Conservation (phyloP, 495 filamentous ascomycete genomes). For the Podospora sp. region DNA sequence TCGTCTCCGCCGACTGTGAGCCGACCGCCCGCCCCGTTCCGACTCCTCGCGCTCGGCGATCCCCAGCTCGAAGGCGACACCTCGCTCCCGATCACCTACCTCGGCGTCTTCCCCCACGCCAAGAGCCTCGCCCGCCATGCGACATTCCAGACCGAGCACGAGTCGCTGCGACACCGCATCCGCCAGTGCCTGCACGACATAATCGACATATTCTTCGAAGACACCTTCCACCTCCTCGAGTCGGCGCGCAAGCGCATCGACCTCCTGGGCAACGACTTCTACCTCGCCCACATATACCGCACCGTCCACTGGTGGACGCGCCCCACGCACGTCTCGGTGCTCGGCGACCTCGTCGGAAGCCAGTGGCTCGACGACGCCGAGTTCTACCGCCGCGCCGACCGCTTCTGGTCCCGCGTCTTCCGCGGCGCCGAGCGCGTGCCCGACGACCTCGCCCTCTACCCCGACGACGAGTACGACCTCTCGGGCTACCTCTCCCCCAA, state of each 20-base stretch:
- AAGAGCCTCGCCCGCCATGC: constrained; percentile 54
- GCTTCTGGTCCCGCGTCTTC: constrained; percentile 87
- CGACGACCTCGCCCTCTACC: constrained; percentile 58
- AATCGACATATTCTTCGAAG: constrained; percentile 57
- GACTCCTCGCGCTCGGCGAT: constrained; percentile 88
- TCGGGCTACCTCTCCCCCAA: constrained; percentile 50
- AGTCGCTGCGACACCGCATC: constrained; percentile 48
- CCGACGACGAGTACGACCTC: constrained; percentile 53
- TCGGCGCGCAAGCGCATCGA: constrained; percentile 78
- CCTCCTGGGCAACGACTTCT: constrained; percentile 90
- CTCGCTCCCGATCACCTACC: constrained; percentile 65
- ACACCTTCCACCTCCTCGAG: constrained; percentile 64
- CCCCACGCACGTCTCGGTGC: constrained; percentile 85
- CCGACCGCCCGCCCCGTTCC: constrained; percentile 66
- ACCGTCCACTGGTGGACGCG: constrained; percentile 75
- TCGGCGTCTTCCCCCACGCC: constrained; percentile 62
- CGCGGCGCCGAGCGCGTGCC: constrained; percentile 65
- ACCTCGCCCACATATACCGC: constrained; percentile 92
- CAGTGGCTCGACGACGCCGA: constrained; percentile 91
- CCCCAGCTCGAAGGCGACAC: constrained; percentile 95
- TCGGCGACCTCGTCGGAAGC: constrained; percentile 92
- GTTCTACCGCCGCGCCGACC: constrained; percentile 66
- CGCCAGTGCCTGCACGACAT: constrained; percentile 54
- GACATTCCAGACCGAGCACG: constrained; percentile 46
- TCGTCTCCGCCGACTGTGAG: constrained; percentile 25